Conservation (phyloP, 352 stramenopile species). For the Globisporangium rhizosaccharum region DNA sequence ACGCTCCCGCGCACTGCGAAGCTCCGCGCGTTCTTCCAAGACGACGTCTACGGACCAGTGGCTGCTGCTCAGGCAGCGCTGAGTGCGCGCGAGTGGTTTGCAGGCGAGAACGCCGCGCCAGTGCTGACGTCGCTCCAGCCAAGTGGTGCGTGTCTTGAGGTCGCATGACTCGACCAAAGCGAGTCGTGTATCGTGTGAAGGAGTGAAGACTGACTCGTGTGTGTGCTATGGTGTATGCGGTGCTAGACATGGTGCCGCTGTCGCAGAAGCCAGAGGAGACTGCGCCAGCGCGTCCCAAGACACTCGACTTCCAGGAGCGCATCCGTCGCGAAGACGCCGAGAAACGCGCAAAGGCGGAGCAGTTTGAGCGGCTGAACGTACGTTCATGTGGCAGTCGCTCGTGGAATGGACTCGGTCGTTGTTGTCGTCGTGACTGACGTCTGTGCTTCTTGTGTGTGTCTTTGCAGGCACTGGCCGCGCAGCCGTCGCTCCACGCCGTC, state of each 20-base stretch:
- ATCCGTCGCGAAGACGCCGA: constrained; percentile 58
- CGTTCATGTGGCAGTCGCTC: constrained; percentile 6
- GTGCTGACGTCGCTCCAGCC: constrained; percentile 52
- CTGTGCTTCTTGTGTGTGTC: constrained; percentile 3
- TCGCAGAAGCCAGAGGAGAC: constrained; percentile 49
- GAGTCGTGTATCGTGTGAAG: not conserved
- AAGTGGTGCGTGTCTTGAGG: constrained; percentile 20
- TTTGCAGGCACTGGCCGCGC: constrained; percentile 44
- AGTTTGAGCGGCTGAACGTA: constrained; percentile 71
- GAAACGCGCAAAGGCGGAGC: constrained; percentile 49
- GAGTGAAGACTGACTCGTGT: not conserved
- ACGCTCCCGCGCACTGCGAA: constrained; percentile 58
- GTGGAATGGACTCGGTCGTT: not conserved
- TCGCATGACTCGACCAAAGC: not conserved
- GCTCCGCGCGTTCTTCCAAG: constrained; percentile 73
- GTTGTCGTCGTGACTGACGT: too few species aligned
- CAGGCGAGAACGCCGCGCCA: constrained; percentile 32
- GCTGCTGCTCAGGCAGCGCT: constrained; percentile 26
- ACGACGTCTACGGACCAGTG: constrained; percentile 60
- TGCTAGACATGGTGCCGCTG: constrained; percentile 48
- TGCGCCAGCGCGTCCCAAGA: constrained; percentile 39
- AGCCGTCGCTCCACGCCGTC: constrained; percentile 67
- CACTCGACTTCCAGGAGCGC: constrained; percentile 59
- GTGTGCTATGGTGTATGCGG: constrained; percentile 5
- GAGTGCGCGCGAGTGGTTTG: constrained; percentile 44